These are phyloP conservation scores for Karstenula rhodostoma DNA, from an alignment of 2,329 filamentous ascomycete species.

Conservation along the genomic window DNA sequence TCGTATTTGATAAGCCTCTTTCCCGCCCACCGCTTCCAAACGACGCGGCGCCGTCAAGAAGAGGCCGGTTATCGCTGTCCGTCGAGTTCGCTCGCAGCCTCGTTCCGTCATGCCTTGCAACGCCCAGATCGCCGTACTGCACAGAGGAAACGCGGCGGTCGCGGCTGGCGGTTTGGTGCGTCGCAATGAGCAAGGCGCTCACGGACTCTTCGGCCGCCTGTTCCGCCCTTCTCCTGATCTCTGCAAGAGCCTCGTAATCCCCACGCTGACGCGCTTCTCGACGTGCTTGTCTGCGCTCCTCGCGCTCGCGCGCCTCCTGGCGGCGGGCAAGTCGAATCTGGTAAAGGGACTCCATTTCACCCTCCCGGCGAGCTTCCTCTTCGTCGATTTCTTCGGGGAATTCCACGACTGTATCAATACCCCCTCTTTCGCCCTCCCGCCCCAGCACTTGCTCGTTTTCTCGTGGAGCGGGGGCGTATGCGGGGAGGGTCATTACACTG, in stretches of 20 bases:
- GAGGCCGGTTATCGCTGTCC: constrained; percentile 75
- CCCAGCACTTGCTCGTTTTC: constrained; percentile 84
- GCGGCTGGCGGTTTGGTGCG: constrained; percentile 68
- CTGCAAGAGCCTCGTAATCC: constrained; percentile 73
- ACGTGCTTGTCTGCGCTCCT: constrained; percentile 74
- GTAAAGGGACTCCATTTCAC: constrained; percentile 92
- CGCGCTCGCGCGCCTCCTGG: constrained; percentile 77
- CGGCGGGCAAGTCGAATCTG: constrained; percentile 84
- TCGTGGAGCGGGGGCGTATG: constrained; percentile 77
- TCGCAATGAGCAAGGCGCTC: constrained; percentile 59
- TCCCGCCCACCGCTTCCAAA: constrained; percentile 54
- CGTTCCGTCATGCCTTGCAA: constrained; percentile 80
- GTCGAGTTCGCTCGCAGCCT: constrained; percentile 75
- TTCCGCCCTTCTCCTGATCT: constrained; percentile 60
- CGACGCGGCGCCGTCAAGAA: constrained; percentile 75
- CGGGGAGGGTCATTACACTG: constrained; percentile 92
- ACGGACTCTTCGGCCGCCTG: constrained; percentile 52
- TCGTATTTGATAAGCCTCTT: constrained; percentile 36
- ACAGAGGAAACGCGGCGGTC: constrained; percentile 77
- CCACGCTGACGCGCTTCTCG: constrained; percentile 76
- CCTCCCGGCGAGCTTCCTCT: constrained; percentile 79
- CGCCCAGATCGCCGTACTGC: constrained; percentile 77
- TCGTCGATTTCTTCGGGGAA: constrained; percentile 81
- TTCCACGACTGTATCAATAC: constrained; percentile 90
- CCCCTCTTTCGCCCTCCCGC: constrained; percentile 87